These are phyloP conservation scores for Phytophthora fragariaefolia DNA, from an alignment of 352 stramenopile genomes.

Conservation along the genomic window DNA sequence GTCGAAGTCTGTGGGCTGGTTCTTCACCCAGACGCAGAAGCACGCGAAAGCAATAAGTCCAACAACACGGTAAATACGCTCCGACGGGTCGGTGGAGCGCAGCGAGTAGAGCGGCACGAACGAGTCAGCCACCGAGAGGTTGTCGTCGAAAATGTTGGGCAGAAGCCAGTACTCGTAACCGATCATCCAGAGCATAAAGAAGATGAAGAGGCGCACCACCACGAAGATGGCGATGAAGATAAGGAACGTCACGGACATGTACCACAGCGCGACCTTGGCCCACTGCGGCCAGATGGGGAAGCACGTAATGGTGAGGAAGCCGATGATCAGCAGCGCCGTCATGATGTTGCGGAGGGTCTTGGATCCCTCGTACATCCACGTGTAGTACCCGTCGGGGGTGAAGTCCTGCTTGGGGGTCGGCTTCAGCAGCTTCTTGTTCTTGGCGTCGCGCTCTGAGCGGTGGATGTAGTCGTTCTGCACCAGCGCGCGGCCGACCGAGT, in stretches of 20 bases:
- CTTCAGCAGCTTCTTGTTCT: constrained; percentile 89
- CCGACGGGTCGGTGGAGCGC: constrained; percentile 81
- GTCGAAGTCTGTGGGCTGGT: constrained; percentile 99
- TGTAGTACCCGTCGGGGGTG: constrained; percentile 97
- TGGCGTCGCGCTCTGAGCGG: constrained; percentile 83
- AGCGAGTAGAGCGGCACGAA: constrained; percentile 97
- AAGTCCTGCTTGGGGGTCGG: constrained; percentile 92
- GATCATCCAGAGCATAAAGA: constrained; percentile 96
- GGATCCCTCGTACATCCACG: constrained; percentile 98
- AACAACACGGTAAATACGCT: constrained; percentile 95
- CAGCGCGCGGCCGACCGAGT: constrained; percentile 76
- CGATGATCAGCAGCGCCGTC: constrained; percentile 96
- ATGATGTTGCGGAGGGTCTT: constrained; percentile 98
- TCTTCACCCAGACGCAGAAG: constrained; percentile 98
- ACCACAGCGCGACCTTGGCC: constrained; percentile 98
- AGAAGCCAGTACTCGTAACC: constrained; percentile 99
- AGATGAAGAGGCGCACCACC: constrained; percentile 94
- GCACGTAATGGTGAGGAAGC: constrained; percentile 97
- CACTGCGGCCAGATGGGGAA: constrained; percentile 99
- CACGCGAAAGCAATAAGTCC: constrained; percentile 93
- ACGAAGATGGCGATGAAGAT: constrained; percentile 99
- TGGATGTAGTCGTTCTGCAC: constrained; percentile 88
- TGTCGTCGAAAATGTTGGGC: constrained; percentile 99
- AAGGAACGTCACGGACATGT: constrained; percentile 98
- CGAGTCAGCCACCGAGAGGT: constrained; percentile 97